Percentiles rank a stretch among this genome's conserved stretches.
Conservation (phyloP, 2,329 filamentous ascomycete species). For the Eurotiales sp. region DNA sequence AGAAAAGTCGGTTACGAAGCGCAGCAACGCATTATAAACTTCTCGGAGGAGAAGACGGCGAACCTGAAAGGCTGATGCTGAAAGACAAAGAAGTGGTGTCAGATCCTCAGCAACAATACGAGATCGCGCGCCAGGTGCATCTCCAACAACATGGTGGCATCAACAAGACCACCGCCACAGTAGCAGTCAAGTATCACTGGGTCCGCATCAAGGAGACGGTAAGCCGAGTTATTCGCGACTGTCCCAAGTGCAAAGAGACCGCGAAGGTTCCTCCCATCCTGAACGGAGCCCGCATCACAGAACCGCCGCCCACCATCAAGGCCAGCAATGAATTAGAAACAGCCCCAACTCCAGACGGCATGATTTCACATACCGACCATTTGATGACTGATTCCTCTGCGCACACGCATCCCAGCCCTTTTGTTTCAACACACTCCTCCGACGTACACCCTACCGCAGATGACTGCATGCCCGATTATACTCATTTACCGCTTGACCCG, state of each 20-base stretch:
- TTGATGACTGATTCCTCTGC: slow-evolving; percentile 23
- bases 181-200: slow-evolving; percentile 95
- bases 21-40: slow-evolving; percentile 95
- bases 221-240: slow-evolving; percentile 89
- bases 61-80: slow-evolving; percentile 77
- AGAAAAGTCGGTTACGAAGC: slow-evolving; percentile 90
- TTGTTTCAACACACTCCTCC: slow-evolving; percentile 27
- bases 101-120: slow-evolving; percentile 83
- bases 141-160: slow-evolving; percentile 79
- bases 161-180: slow-evolving; percentile 94
- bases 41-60: slow-evolving; percentile 46
- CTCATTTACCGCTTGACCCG: slow-evolving; percentile 57
- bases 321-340: slow-evolving; percentile 14
- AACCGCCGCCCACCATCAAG: slow-evolving; percentile 15
- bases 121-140: slow-evolving; percentile 78
- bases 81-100: slow-evolving; percentile 97
- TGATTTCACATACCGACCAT: slow-evolving; percentile 15
- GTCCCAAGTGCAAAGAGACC: slow-evolving; percentile 79
- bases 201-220: slow-evolving; percentile 97
- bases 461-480: slow-evolving; percentile 39
- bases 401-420: slow-evolving; percentile 29
- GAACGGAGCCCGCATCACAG: slow-evolving; percentile 25
- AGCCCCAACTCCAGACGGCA: slow-evolving; percentile 3
- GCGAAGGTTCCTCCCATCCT: slow-evolving; percentile 53
- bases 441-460: slow-evolving; percentile 32